Evolutionary conservation across 2,329 filamentous ascomycete species (phyloP).

Genomic region (Cytospora mali): DNA sequence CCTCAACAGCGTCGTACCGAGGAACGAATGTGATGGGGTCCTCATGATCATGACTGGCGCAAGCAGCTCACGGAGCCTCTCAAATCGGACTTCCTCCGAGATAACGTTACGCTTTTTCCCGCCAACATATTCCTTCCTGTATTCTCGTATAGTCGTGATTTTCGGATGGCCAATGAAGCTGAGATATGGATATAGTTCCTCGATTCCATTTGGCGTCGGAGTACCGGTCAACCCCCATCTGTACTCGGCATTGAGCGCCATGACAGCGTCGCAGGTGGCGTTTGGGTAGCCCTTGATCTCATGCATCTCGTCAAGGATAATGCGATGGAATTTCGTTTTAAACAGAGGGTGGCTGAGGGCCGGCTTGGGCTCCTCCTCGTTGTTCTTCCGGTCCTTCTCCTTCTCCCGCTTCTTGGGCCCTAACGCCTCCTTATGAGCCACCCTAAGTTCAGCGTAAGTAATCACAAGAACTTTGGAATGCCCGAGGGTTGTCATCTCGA

Average conservation of each 20-base stretch:
- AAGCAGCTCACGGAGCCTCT: background rate
- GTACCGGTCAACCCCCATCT: slow-evolving; percentile 7
- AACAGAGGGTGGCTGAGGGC: background rate
- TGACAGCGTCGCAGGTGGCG: slow-evolving; percentile 10
- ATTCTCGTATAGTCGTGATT: background rate
- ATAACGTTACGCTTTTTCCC: background rate
- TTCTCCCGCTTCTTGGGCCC: background rate
- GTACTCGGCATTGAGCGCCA: background rate
- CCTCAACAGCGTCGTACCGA: background rate
- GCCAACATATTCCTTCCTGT: background rate
- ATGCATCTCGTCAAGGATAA: slow-evolving; percentile 54
- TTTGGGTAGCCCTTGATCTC: slow-evolving; percentile 52
- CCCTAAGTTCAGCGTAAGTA: background rate
- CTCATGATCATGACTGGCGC: slow-evolving; percentile 1
- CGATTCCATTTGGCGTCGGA: background rate
- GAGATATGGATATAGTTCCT: background rate
- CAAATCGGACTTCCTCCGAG: background rate
- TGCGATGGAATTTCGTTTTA: slow-evolving; percentile 18
- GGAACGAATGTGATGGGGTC: background rate
- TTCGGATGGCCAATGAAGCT: slow-evolving; percentile 2
- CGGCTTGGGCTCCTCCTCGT: background rate
- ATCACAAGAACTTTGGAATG: background rate
- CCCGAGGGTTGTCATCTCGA: too few relatives aligned
- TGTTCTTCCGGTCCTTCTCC: background rate
- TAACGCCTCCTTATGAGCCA: background rate